phyloP scores from a whole-genome alignment of 1,139 yeast genomes.

The Pichia terricola region DNA sequence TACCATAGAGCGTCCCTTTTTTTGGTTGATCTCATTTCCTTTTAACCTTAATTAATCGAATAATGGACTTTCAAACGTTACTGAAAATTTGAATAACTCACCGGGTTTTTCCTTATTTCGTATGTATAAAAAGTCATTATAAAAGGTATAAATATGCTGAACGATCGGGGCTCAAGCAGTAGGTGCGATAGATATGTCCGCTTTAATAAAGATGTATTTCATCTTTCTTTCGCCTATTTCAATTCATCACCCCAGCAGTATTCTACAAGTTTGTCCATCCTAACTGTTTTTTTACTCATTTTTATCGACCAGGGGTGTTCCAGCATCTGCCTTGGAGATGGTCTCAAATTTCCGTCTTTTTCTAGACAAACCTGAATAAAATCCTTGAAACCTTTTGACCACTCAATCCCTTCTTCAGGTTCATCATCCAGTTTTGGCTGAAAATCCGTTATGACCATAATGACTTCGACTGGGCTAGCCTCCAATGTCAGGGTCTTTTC shows the following conservation, averaged over 20 bases:
- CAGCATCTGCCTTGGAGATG: constrained; percentile 88
- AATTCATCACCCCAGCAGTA: constrained; percentile 55
- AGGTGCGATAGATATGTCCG: too few relatives aligned
- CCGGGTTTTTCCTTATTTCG: too few relatives aligned
- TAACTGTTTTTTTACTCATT: constrained; percentile 58
- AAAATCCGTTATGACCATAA: constrained; percentile 71
- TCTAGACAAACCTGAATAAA: constrained; percentile 74
- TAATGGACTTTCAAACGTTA: too few relatives aligned
- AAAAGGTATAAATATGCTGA: too few relatives aligned
- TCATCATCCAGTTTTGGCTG: constrained; percentile 74
- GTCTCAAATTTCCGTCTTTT: constrained; percentile 71
- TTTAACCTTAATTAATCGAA: too few relatives aligned
- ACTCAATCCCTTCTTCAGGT: constrained; percentile 61
- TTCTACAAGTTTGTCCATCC: constrained; percentile 78
- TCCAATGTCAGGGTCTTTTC: constrained; percentile 27
- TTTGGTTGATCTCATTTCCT: too few relatives aligned
- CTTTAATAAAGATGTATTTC: too few relatives aligned
- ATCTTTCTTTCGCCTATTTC: too few relatives aligned
- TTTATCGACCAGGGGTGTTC: constrained; percentile 86
- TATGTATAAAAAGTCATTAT: too few relatives aligned
- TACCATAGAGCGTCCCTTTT: too few relatives aligned
- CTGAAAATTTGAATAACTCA: too few relatives aligned
- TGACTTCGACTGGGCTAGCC: constrained; percentile 73
- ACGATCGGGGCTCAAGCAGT: too few relatives aligned
- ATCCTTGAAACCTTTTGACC: constrained; percentile 79